Base-by-base conservation (phyloP, 2,329 filamentous ascomycete species). In the Hypoxylon sp. region DNA sequence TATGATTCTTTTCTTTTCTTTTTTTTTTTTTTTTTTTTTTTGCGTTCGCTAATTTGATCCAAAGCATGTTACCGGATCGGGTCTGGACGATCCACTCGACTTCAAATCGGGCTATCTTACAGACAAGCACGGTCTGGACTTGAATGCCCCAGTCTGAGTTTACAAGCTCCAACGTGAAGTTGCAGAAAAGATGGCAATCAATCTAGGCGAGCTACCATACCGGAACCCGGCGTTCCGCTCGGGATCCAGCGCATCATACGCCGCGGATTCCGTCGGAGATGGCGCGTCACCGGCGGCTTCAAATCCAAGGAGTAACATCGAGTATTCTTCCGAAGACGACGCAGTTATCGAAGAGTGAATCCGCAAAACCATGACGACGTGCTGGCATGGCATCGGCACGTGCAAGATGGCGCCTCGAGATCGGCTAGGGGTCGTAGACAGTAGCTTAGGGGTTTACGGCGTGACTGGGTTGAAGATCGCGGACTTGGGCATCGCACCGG, bases 91-190 rank as follows among this genome's bases (percentile, higher is more conserved):
- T 19, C 72, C 77, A 0, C 76, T 82, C 3, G 82, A 87, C 57
- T 88, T 89, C 54, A 80, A 87, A 43, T 78, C 82, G 0, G 87
- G 86, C 4, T 86, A 82, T 72, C 79, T 89, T 20, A 80, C 75
- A 4, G 83, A 89, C 54, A 68, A 76, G 11, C 62, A 81, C 22
- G 79, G 79, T 1, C 74, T 85, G 7, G 87, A 90, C 70, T 44
- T 88, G 20, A 84, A 83, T n/a, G 85, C 82, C 66, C 82, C 85
- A 13, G 67, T 87, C 10, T 89, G 86, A 86, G 81, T 79, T 0
- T 90, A 90, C 79, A 90, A 90, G 73, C 84, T 84, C 68, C 80
- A 82, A 24, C 44, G n/a, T 6, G 24, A 47, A 10, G 28, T 47
- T 13, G 44, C 24, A 22, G 13, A 13, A n/a, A 11, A 15, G 13